Evolutionary conservation across 2,329 filamentous ascomycete genomes (phyloP).

Genomic region (Pseudomassariella vexata): DNA sequence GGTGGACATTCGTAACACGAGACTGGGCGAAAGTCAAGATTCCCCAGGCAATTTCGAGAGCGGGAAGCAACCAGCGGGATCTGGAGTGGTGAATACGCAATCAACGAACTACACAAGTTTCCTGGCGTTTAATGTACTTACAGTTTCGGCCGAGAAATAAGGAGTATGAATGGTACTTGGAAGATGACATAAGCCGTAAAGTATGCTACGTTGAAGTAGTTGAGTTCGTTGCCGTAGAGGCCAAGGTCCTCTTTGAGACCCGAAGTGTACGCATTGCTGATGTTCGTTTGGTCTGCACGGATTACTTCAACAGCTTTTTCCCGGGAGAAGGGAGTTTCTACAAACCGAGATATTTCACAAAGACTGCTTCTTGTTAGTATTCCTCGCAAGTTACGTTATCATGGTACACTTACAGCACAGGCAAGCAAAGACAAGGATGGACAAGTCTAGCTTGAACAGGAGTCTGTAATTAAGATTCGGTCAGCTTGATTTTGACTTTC

Average conservation of each 20-base stretch:
- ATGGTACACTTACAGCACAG: constrained; percentile 22
- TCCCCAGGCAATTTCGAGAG: constrained; percentile 25
- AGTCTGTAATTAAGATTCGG: constrained; percentile 12
- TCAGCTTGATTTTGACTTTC: not conserved
- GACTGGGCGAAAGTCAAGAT: constrained; percentile 24
- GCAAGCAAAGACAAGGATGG: constrained; percentile 25
- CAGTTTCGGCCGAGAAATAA: constrained; percentile 23
- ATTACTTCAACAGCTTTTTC: not conserved
- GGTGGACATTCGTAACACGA: constrained; percentile 20
- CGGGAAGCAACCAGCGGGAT: constrained; percentile 23
- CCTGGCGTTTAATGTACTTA: constrained; percentile 12
- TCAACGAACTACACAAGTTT: not conserved
- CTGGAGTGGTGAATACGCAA: constrained; percentile 3
- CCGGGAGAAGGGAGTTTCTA: not conserved
- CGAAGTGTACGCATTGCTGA: constrained; percentile 30
- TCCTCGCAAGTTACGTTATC: not conserved
- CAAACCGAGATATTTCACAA: constrained; percentile 27
- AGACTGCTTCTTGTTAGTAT: constrained; percentile 15
- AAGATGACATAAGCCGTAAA: constrained; percentile 31
- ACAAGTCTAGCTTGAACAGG: constrained; percentile 25
- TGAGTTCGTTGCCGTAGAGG: constrained; percentile 31
- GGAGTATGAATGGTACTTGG: constrained; percentile 24
- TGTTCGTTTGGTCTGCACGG: constrained; percentile 25
- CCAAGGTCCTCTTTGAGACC: constrained; percentile 32
- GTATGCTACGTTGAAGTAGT: constrained; percentile 34